Conservation (phyloP, 805 yeast species). For the Candida morakotiae region DNA sequence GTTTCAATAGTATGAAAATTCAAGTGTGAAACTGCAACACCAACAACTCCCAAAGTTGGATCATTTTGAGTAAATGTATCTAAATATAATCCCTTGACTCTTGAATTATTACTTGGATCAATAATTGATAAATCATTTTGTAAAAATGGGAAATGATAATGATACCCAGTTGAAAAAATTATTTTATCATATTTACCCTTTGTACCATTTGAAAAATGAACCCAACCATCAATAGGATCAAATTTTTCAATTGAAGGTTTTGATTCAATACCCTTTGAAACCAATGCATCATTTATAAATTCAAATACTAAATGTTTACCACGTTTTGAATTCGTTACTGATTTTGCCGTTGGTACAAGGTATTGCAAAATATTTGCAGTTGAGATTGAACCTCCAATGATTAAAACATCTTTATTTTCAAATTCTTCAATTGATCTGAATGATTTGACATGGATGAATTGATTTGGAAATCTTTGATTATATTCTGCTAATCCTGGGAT, state of each 20-base stretch:
- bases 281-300: constrained; percentile 38
- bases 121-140: constrained; percentile 18
- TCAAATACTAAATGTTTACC: constrained; percentile 22
- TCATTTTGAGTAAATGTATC: constrained; percentile 39
- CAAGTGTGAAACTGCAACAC: constrained; percentile 39
- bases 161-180: constrained; percentile 50
- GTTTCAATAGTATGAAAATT: constrained; percentile 50
- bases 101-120: constrained; percentile 21
- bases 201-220: constrained; percentile 26
- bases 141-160: constrained; percentile 42
- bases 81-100: constrained; percentile 35
- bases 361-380: constrained; percentile 44
- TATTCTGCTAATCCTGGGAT: constrained; percentile 51
- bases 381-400: constrained; percentile 42
- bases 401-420: constrained; percentile 34
- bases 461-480: constrained; percentile 39
- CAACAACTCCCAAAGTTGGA: constrained; percentile 40
- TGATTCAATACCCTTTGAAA: constrained; percentile 25
- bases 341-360: constrained; percentile 20
- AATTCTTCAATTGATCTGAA: constrained; percentile 48
- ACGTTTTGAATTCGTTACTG: constrained; percentile 23
- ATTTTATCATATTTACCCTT: constrained; percentile 31
- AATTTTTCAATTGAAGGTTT: constrained; percentile 24
- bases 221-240: constrained; percentile 19
- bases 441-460: constrained; percentile 54